Evolutionary conservation across 257 asterid species (phyloP).

Genomic region (Solanum megistacrolobum): DNA sequence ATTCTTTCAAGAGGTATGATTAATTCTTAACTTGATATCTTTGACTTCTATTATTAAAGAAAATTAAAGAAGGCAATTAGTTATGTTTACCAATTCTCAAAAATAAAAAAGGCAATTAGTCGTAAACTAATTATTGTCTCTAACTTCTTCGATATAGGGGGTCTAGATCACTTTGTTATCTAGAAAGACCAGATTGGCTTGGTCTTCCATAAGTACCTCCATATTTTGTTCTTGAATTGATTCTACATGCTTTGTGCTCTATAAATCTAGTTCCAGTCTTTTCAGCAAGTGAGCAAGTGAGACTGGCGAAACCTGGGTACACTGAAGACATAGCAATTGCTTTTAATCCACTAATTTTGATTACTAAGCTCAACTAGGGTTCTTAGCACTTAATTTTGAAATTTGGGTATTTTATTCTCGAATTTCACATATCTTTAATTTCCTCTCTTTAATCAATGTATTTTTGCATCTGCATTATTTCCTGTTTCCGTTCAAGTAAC

Average conservation of each 20-base stretch:
- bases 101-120: no score
- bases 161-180: not conserved
- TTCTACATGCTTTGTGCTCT: not conserved
- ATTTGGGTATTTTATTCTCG: not conserved
- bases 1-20: not conserved
- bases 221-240: not conserved
- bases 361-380: not conserved
- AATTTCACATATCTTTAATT: not conserved
- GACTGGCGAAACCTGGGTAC: not conserved
- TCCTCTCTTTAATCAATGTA: not conserved
- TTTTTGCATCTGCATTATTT: not conserved
- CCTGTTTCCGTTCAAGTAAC: not conserved
- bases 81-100: no score
- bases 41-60: not conserved
- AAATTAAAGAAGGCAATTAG: not conserved
- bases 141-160: not conserved
- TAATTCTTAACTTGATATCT: not conserved
- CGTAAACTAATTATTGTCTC: not conserved
- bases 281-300: not conserved
- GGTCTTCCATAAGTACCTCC: not conserved
- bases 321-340: not conserved
- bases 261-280: not conserved
- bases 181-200: not conserved
- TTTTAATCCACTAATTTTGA: not conserved
- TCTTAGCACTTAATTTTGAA: not conserved